Conservation (phyloP, 257 asterid genomes). For the Marsdenia floribunda region DNA sequence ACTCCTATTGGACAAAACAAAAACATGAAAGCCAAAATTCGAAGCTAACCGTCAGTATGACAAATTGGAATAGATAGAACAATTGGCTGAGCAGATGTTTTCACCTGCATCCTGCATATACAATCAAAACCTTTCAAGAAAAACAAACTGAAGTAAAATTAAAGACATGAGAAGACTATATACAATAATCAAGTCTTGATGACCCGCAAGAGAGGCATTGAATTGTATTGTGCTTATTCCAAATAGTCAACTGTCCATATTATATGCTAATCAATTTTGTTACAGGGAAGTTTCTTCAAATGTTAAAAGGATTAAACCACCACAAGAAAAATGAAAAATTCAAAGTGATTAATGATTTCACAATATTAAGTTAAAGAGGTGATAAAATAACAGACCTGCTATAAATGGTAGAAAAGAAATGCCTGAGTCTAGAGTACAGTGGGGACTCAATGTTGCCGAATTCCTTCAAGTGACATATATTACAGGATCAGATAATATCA, state of each 20-base stretch:
- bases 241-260: background rate
- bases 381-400: constrained; percentile 45
- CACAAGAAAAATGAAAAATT: background rate
- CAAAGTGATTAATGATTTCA: constrained; percentile 6
- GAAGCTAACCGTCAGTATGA: constrained; percentile 76
- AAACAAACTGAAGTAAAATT: background rate
- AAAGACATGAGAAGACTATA: background rate
- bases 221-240: background rate
- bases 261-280: background rate
- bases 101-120: constrained; percentile 92
- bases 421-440: constrained; percentile 82
- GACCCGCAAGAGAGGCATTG: background rate
- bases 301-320: background rate
- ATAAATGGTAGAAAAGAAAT: constrained; percentile 87
- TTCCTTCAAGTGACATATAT: constrained; percentile 48
- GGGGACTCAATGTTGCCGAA: constrained; percentile 96
- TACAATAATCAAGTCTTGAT: background rate
- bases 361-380: background rate
- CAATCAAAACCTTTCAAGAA: constrained; percentile 6
- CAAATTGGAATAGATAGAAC: constrained; percentile 83
- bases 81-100: constrained; percentile 72
- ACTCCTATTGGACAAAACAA: background rate
- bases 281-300: background rate
- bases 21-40: constrained; percentile 1
- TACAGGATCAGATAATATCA: background rate